Conservation (phyloP, 139 green algal genomes). For the Closterium sp. region DNA sequence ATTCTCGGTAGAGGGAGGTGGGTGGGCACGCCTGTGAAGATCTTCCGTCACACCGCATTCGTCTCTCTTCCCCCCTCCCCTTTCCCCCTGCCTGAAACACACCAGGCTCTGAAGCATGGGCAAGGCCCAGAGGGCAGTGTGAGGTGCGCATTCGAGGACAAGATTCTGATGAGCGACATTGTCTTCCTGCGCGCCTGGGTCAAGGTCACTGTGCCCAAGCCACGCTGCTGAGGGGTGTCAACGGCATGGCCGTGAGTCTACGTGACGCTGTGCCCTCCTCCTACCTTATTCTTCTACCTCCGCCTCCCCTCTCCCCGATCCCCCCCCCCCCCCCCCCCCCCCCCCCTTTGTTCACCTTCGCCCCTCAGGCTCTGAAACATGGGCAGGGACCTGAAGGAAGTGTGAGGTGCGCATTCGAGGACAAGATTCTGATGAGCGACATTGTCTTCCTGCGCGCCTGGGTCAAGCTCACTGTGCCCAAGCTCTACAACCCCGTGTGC, state of each 20-base stretch:
- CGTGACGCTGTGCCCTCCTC: background rate
- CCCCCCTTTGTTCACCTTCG: background rate
- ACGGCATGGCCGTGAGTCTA: constrained; percentile 71
- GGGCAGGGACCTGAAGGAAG: constrained; percentile 64
- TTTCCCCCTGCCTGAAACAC: background rate
- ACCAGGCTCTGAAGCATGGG: constrained; percentile 25
- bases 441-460: constrained; percentile 92
- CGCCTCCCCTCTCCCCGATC: background rate
- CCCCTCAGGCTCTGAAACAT: constrained; percentile 14
- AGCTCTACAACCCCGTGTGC: constrained; percentile 90
- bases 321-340: constrained; percentile 73
- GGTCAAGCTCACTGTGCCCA: constrained; percentile 87
- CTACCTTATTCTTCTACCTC: background rate
- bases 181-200: constrained; percentile 93
- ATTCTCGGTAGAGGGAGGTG: constrained; percentile 46
- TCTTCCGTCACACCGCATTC: constrained; percentile 27
- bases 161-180: constrained; percentile 87
- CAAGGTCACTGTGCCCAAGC: constrained; percentile 66
- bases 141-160: constrained; percentile 92
- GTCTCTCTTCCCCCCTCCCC: background rate
- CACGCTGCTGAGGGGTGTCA: too few relatives aligned
- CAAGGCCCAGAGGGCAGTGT: constrained; percentile 67
- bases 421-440: constrained; percentile 88
- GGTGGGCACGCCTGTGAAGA: constrained; percentile 81
- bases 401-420: constrained; percentile 73